Evolutionary conservation across 2,329 filamentous ascomycete genomes (phyloP), one percentile per base, ranked within the genome.

Genomic region (Fusarium temperatum): DNA sequence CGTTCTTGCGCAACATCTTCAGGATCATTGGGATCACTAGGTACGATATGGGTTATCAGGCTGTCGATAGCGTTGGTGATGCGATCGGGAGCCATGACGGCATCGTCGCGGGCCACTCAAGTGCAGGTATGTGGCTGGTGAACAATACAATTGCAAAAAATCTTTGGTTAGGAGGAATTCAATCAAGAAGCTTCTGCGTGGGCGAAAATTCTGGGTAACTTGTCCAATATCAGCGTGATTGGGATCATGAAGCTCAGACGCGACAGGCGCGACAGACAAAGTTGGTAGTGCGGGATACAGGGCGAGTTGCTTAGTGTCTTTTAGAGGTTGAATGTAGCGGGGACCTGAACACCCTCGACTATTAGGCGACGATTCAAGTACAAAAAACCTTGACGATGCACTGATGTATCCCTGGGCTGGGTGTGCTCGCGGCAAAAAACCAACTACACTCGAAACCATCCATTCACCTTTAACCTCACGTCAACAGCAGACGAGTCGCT

Each of bases 51-150:
- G 77, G 91, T 87, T 80, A 97, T 91, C 80, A 97, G 88, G 83
- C 92, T 92, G 81, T 93, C 90, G 81, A 97, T 91, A 81, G 93
- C 94, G 82, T 91, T 91, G 81, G 92, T 90, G 83, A 97, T 89
- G 85, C 94, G 93, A 79, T 89, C 87, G 77, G 88, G 86, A 77
- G 88, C 85, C 87, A 90, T 89, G 80, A 83, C 83, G 81, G 86
- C 86, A 87, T 88, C 75, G 81, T 86, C 78, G 81, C 82, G 66
- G 69, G 68, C 38, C 56, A 70, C 47, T 45, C 57, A 54, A 45
- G 64, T 61, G 53, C 58, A 51, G 24, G 36, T 55, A 45, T 28
- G 30, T 53, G 44, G 50, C 39, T 35, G 44, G 24, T 42, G 26
- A 42, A 18, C 35, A 50, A 38, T 36, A 13, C 22, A 44, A 36